Evolutionary conservation across 306 rosid genomes (phyloP), one percentile per base, ranked within the genome.

Genomic region (Acacia acuminata): DNA sequence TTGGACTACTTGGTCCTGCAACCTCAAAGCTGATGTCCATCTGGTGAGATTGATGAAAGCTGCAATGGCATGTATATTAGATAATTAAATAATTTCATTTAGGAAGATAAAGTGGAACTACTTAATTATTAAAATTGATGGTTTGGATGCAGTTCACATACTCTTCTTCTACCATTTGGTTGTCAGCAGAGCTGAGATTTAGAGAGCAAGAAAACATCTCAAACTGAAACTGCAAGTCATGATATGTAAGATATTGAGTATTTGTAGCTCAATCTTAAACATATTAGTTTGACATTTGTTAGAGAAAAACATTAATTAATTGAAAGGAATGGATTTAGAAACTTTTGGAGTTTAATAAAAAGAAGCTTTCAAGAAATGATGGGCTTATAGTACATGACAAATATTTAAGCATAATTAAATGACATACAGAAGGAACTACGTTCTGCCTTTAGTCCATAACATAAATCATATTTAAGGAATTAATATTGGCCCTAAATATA

Each of bases 21-120:
- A 74, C 73, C 58, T 84, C 87, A 63, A 83, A 51, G 75, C 73
- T 79, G 71, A 83, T 70, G 80, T 72, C 76, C 91, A 86, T 84
- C 58, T 53, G 50, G 83, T 60, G 79, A 77, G 82, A 81, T 3
- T 84, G 82, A 55, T 80, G 63, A 55, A 82, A 36, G 32, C 90
- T 89, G 90, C 84, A 74, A 71, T n/a, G 36, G 80, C 64, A 50
- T n/a, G 15, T 71, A 43, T 71, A 53, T 71, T 32, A 77, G 3
- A 55, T 32, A 69, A 60, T 66, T 34, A 48, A 45, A 60, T 51
- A 38, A 65, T 2, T 20, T 19, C n/a, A 63, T 38, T 27, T 25
- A 34, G 12, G 24, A 69, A 38, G 42, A 74, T 34, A 12, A 69
- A 30, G 15, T 71, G 65, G 2, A 58, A 58, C n/a, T n/a, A n/a